Evolutionary conservation across 805 yeast genomes (phyloP).

Genomic region (Starmerella bombi): DNA sequence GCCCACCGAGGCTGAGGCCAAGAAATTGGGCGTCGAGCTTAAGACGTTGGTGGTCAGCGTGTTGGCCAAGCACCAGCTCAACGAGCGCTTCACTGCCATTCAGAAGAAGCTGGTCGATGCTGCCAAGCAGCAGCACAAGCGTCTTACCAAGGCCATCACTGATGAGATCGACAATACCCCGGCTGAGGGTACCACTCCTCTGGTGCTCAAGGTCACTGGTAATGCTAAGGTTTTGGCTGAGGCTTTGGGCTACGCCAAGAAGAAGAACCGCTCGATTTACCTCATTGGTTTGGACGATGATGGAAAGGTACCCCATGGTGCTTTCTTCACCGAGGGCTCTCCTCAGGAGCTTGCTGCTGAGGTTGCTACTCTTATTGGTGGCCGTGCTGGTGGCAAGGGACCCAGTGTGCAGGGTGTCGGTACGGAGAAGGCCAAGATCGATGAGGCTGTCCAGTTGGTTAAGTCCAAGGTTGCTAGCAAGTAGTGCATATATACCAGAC

Average conservation of each 20-base stretch:
- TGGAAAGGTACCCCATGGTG: conserved; percentile 86
- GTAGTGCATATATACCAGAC: background rate
- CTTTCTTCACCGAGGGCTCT: conserved; percentile 68
- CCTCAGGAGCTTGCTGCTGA: conserved; percentile 62
- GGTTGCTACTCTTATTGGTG: conserved; percentile 71
- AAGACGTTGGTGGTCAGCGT: conserved; percentile 76
- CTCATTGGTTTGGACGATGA: conserved; percentile 37
- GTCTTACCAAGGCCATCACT: conserved; percentile 66
- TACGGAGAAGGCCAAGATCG: conserved; percentile 55
- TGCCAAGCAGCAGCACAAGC: conserved; percentile 73
- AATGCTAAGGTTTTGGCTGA: conserved; percentile 92
- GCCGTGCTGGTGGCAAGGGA: conserved; percentile 98
- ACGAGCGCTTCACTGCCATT: conserved; percentile 57
- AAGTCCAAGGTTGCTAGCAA: conserved; percentile 36
- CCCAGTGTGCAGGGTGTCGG: conserved; percentile 96
- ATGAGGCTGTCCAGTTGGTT: conserved; percentile 61
- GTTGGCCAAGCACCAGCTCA: conserved; percentile 61
- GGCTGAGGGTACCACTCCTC: conserved; percentile 39
- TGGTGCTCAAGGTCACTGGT: conserved; percentile 49
- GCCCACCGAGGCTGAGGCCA: conserved; percentile 60
- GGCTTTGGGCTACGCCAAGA: conserved; percentile 58
- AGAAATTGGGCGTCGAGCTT: conserved; percentile 70
- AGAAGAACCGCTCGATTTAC: conserved; percentile 22
- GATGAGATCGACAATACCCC: conserved; percentile 64
- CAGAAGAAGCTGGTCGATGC: conserved; percentile 85